phyloP scores from a whole-genome alignment of 2,329 filamentous ascomycete genomes.

The Aquanectria penicillioides region DNA sequence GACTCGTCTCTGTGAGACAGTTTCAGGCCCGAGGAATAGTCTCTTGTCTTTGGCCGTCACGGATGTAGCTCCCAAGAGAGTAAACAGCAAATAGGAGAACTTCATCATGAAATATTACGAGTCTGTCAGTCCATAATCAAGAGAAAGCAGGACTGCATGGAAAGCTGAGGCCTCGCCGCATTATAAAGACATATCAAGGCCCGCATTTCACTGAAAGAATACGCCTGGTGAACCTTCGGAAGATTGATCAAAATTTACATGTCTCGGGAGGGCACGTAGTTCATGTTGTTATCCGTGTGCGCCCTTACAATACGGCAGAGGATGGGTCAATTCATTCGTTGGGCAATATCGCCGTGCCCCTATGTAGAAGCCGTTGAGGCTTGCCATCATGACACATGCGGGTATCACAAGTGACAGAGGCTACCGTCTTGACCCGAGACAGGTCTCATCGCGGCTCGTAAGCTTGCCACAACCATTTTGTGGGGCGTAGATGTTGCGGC shows the following conservation, averaged over 20 bases:
- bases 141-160: not conserved
- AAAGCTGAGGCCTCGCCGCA: not conserved
- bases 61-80: conserved; percentile 21
- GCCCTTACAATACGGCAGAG: conserved; percentile 22
- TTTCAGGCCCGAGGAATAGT: not conserved
- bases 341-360: conserved; percentile 15
- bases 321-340: conserved; percentile 18
- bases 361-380: conserved; percentile 4
- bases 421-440: not conserved
- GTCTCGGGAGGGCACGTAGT: conserved; percentile 34
- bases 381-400: conserved; percentile 1
- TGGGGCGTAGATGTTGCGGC: too few species aligned
- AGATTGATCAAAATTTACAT: conserved; percentile 31
- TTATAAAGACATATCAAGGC: conserved; percentile 6
- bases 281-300: conserved; percentile 24
- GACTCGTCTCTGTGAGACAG: conserved; percentile 4
- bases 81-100: conserved; percentile 23
- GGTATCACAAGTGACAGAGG: not conserved
- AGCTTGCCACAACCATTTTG: too few species aligned
- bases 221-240: conserved; percentile 32
- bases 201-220: not conserved
- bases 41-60: conserved; percentile 19
- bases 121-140: not conserved
- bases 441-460: too few species aligned
- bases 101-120: conserved; percentile 27